Base-by-base conservation (phyloP, 192 early-diverging fungal genomes). In the Spizellomyces punctatus region DNA sequence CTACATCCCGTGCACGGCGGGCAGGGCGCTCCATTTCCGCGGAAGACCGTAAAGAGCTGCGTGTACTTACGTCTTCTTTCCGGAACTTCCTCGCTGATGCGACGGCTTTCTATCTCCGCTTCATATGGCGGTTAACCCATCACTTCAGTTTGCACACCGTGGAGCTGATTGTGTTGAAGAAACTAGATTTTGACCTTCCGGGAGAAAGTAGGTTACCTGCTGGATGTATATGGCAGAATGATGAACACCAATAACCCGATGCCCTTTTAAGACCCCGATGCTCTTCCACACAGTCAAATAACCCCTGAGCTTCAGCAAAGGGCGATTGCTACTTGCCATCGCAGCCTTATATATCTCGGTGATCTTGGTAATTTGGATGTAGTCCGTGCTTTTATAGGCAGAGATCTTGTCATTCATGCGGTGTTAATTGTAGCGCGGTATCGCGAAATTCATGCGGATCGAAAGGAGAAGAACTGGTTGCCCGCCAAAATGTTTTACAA, bases 401-500 rank as follows among this genome's bases (percentile, higher is more conserved):
- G 5, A 17, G 41, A 36, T 46, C 14, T 19, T 27, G 21, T 52
- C 36, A 36, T 52, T n/a, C 50, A n/a, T 54, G 59, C 49, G 50
- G 47, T 46, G 45, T 58, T 52, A 66, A 73, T 10, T 45, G 59
- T 10, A 85, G 89, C 83, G 27, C 84, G 89, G 19, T 91, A 91
- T 74, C 81, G 84, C 16, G 88, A 90, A 64, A 81, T 79, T 36
- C 80, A 84, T 46, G 74, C 76, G 55, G 89, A 89, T 7, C 73
- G 76, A 46, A 77, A 78, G 36, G 75, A 74, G 47, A 87, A 90
- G 58, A 87, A 88, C 52, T 90, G 84, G 82, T 69, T 77, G 0
- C 71, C 78, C 1, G 87, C 89, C 5, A 46, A 76, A 17, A 84
- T 85, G 58, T 92, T 89, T 67, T 92, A 92, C 76, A 77, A 76